Percentiles rank a stretch among this genome's conserved stretches.
Conservation (phyloP, 371 early-diverging fungal species). For the Mortierella sp. region DNA sequence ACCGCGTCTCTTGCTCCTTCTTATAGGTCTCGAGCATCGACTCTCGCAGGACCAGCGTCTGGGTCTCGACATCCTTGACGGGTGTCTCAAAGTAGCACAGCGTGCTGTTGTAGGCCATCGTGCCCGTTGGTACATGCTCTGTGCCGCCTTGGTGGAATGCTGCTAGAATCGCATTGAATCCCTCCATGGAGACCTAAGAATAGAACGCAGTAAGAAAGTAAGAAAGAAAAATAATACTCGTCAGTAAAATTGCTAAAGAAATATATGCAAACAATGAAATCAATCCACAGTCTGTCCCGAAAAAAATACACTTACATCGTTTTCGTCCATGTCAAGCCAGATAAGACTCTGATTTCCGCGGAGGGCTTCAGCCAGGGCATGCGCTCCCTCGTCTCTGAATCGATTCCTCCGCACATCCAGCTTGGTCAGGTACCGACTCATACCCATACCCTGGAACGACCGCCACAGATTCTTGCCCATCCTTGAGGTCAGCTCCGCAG, state of each 20-base stretch:
- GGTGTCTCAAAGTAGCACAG: constrained; percentile 43
- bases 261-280: neutral
- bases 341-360: constrained; percentile 44
- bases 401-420: constrained; percentile 44
- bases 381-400: constrained; percentile 44
- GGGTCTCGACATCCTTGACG: constrained; percentile 38
- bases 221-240: neutral
- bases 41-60: constrained; percentile 25
- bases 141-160: constrained; percentile 53
- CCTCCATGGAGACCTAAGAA: constrained; percentile 35
- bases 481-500: constrained; percentile 36
- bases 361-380: constrained; percentile 47
- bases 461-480: constrained; percentile 49
- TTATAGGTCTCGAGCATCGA: constrained; percentile 53
- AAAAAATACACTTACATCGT: constrained; percentile 30
- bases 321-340: constrained; percentile 53
- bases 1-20: constrained; percentile 53
- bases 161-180: constrained; percentile 49
- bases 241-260: neutral
- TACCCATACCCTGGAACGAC: constrained; percentile 42
- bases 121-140: constrained; percentile 43
- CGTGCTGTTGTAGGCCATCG: constrained; percentile 37
- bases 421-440: constrained; percentile 47
- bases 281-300: neutral
- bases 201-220: neutral